A percentile compares a stretch with the other conserved stretches of the same genome.
phyloP scores from a whole-genome alignment of 352 stramenopile species.

The Globisporangium ultimum region DNA sequence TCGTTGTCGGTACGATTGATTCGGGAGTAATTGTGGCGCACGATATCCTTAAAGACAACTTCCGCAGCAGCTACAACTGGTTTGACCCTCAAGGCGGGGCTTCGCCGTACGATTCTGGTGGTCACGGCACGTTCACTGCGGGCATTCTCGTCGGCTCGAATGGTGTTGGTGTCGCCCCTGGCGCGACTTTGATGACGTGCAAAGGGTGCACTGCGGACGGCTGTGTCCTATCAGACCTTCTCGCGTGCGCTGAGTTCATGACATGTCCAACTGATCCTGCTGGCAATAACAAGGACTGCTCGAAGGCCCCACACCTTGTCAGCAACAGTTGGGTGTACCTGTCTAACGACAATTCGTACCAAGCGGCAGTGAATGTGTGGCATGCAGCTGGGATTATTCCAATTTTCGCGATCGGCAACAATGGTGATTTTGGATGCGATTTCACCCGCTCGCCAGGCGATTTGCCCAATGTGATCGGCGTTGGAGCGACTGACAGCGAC shows the following conservation, averaged over 20 bases:
- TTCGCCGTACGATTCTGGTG: constrained; percentile 18
- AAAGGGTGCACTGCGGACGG: constrained; percentile 13
- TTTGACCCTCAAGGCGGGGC: constrained; percentile 22
- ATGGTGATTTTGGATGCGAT: constrained; percentile 14
- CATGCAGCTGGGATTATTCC: constrained; percentile 16
- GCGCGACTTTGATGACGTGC: constrained; percentile 33
- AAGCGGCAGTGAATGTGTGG: constrained; percentile 20
- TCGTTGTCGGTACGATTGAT: constrained; percentile 33
- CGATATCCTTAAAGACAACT: constrained; percentile 21
- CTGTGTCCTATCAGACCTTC: constrained; percentile 15
- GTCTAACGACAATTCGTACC: neutral
- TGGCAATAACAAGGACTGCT: constrained; percentile 24
- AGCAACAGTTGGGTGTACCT: constrained; percentile 30
- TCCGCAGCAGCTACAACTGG: constrained; percentile 23
- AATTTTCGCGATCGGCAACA: constrained; percentile 17
- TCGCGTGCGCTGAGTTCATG: constrained; percentile 36
- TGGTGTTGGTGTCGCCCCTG: constrained; percentile 34
- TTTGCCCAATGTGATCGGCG: constrained; percentile 20
- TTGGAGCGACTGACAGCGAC: constrained; percentile 18
- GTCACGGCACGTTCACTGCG: constrained; percentile 32
- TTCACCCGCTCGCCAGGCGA: constrained; percentile 14
- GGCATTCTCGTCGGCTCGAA: constrained; percentile 29
- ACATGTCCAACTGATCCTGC: constrained; percentile 21
- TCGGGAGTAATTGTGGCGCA: constrained; percentile 25
- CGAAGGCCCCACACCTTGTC: constrained; percentile 26